Base-by-base conservation (phyloP, 2,329 filamentous ascomycete genomes). In the Pseudogymnoascus sp. region DNA sequence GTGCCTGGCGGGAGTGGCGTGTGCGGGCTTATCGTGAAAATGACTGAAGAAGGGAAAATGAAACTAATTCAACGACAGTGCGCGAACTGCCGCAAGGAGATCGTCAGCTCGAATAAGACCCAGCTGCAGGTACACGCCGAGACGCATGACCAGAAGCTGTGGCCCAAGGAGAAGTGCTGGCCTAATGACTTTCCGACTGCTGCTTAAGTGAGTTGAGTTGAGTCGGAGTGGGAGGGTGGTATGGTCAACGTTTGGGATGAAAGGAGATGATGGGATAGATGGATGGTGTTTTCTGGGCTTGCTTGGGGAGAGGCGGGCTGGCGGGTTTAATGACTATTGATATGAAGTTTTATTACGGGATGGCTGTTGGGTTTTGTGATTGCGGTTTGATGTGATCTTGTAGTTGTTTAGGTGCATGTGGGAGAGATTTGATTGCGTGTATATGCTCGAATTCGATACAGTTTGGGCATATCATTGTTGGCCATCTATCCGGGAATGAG, bases 101-200 rank as follows among this genome's bases (percentile, higher is more conserved):
- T 82, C 61, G 76, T 82, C 66, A 80, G 78, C 70, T 79, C 78
- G 62, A 82, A 82, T 68, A 73, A 77, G 62, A 75, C 77, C 44
- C 80, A 82, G 70, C 75, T 83, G 12, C 78, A 80, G 70, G 76
- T 77, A n/a, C 81, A 84, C 67, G 81, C 81, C 11, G 69, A 72
- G 61, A 83, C 79, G 4, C 81, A 84, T 68, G 75, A 78, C 66
- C 73, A 76, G 25, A 78, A 78, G 65, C 64, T 72, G 3, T 83
- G 81, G 81, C 73, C 80, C 0, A 83, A 82, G 76, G 80, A 83
- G 75, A 83, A 83, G 76, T 84, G 81, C 75, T 84, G 79, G 77
- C 81, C 81, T 1, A 79, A 79, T 61, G 79, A 81, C 60, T 81
- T 79, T 65, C 64, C 68, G 33, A 62, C 63, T 35, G 59, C 60